A percentile compares a stretch with the other conserved stretches of the same genome.
Conservation (phyloP, 176 grass and related monocot genomes). For the Elaeis guineensis region DNA sequence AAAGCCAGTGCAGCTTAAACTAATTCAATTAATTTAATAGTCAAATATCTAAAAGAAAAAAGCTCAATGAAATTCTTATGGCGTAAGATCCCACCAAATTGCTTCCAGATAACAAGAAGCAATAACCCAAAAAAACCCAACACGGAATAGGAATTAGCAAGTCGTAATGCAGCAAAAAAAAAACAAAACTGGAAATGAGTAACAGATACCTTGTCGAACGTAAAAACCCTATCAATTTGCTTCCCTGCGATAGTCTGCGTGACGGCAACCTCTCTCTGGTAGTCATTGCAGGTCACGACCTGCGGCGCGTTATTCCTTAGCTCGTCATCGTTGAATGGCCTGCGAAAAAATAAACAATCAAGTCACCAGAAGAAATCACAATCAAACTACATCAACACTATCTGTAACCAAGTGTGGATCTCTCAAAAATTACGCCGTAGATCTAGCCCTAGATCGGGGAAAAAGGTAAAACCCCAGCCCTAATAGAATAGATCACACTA, state of each 20-base stretch:
- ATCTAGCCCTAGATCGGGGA: background rate
- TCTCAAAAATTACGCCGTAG: background rate
- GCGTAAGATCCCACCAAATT: too few species aligned
- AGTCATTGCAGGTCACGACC: constrained; percentile 91
- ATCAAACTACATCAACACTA: background rate
- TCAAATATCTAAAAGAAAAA: too few species aligned
- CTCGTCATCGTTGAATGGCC: constrained; percentile 88
- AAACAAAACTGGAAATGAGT: too few species aligned
- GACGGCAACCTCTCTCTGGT: constrained; percentile 83
- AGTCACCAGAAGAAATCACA: background rate
- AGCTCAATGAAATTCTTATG: too few species aligned
- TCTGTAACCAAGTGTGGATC: background rate
- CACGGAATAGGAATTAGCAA: too few species aligned
- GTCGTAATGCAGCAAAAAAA: too few species aligned
- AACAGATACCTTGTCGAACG: constrained; percentile 72
- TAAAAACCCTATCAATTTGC: constrained; percentile 84
- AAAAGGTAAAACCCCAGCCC: background rate
- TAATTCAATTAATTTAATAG: too few species aligned
- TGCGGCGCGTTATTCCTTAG: constrained; percentile 78
- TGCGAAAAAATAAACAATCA: constrained; percentile 15
- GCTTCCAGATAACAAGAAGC: too few species aligned
- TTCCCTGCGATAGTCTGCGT: constrained; percentile 80
- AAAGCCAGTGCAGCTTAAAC: too few species aligned
- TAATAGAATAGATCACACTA: background rate
- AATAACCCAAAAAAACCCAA: too few species aligned